phyloP scores from a whole-genome alignment of 2,329 filamentous ascomycete genomes.

The Fusarium lyarnte region DNA sequence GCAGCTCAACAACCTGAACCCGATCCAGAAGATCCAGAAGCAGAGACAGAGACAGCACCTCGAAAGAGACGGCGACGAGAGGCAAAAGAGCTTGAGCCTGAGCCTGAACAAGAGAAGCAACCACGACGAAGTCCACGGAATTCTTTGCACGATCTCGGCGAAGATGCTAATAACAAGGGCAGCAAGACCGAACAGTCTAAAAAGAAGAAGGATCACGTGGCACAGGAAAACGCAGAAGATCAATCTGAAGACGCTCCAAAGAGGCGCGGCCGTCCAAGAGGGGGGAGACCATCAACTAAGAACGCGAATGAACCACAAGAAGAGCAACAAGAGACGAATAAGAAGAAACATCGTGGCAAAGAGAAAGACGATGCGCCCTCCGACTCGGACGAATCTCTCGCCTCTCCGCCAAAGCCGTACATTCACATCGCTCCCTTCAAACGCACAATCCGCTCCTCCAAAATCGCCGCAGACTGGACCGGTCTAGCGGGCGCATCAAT shows the following conservation, averaged over 20 bases:
- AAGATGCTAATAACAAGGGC: conserved; percentile 30
- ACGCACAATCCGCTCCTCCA: conserved; percentile 66
- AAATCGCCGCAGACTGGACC: conserved; percentile 75
- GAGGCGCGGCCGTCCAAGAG: conserved; percentile 26
- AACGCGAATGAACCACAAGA: not conserved
- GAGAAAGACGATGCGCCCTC: conserved; percentile 31
- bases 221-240: conserved; percentile 7
- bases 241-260: conserved; percentile 13
- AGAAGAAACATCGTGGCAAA: conserved; percentile 32
- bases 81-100: not conserved
- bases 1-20: conserved; percentile 3
- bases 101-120: conserved; percentile 7
- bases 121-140: conserved; percentile 28
- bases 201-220: conserved; percentile 15
- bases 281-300: conserved; percentile 5
- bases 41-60: conserved; percentile 10
- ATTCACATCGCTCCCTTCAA: conserved; percentile 62
- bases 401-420: conserved; percentile 52
- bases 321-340: not conserved
- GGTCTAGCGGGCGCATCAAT: conserved; percentile 65
- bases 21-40: conserved; percentile 13
- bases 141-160: conserved; percentile 25
- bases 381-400: conserved; percentile 28
- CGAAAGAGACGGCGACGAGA: conserved; percentile 27
- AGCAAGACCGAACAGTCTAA: conserved; percentile 13